These are phyloP conservation scores for Turnera subulata DNA, from an alignment of 345 rosid genomes.

Conservation along the genomic window DNA sequence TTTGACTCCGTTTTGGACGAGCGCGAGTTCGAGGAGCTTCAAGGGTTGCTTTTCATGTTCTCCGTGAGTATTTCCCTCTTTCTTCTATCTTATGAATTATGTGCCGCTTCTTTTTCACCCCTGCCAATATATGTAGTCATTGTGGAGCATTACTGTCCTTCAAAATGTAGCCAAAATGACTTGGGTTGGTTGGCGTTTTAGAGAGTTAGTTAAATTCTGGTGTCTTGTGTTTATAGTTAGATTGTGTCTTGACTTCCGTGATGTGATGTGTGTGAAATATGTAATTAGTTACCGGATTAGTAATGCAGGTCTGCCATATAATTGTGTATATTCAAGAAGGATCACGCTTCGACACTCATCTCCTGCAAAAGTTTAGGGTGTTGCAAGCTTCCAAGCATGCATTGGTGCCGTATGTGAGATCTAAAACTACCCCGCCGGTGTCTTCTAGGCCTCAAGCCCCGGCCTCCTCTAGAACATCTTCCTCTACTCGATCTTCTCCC, in stretches of 20 bases:
- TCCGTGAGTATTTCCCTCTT: constrained; percentile 49
- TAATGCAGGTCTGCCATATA: constrained; percentile 86
- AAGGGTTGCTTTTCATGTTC: constrained; percentile 84
- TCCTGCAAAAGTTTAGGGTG: constrained; percentile 66
- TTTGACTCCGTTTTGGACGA: constrained; percentile 52
- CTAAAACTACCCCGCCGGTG: constrained; percentile 40
- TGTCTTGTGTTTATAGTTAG: neutral
- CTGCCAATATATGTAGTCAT: no score
- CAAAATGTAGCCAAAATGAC: no score
- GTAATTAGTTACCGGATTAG: constrained; percentile 27
- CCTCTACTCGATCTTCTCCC: constrained; percentile 39
- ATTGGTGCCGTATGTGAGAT: constrained; percentile 51
- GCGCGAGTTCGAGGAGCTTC: constrained; percentile 71
- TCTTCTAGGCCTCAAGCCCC: constrained; percentile 48
- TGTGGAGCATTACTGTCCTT: no score
- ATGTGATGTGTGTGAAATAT: neutral
- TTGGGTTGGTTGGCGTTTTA: no score
- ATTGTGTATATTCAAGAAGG: constrained; percentile 63
- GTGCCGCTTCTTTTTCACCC: no score
- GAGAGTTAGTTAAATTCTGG: neutral
- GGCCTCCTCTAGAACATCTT: constrained; percentile 26
- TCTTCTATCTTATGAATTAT: neutral
- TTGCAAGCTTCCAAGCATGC: constrained; percentile 73
- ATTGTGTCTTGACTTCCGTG: neutral
- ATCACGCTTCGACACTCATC: constrained; percentile 54